Base-by-base conservation (phyloP, 2,329 filamentous ascomycete genomes). In the Phaeophleospora eucalypticola region DNA sequence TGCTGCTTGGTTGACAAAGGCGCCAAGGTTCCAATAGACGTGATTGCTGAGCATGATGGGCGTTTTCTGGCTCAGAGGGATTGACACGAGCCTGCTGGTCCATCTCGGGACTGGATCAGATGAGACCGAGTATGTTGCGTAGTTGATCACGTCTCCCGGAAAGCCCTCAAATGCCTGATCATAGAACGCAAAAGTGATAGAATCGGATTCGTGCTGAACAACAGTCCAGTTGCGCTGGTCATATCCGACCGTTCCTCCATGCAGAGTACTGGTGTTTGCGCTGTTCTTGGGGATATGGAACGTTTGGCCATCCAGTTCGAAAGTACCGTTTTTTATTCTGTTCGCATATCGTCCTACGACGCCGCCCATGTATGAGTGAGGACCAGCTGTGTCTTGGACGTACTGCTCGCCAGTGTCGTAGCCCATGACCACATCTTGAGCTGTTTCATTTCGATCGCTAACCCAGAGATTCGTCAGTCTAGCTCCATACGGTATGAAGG, bases 11-110 rank as follows among this genome's bases (percentile, higher is more conserved):
- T 89, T 88, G 60, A 83, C 76, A 59, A 86, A 90, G 34, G 83
- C 86, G 60, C 90, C 86, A 37, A 91, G 74, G 65, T 91, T 90
- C 86, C 86, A 90, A 74, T 90, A 91, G 3, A 78, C 80, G 66
- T 84, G 81, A 37, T 81, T 80, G 64, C 78, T 86, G 48, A 90
- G 75, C 86, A 90, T 89, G 65, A 90, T 87, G 40, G 86, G 86
- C 4, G 86, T 89, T 70, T 82, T 84, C 70, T 86, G 81, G 18
- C 83, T 87, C 4, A 82, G 82, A 2, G 85, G 73, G 45, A 84
- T 65, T 36, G 85, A 86, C 8, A 82, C 70, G 76, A 90, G 87
- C 68, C 80, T 83, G 59, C 88, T 74, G 61, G 86, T 76, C 84
- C 85, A 89, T 41, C 72, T 66, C 38, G 80, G 78, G 16, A 81